Percentiles rank a stretch among this genome's conserved stretches.
Evolutionary conservation across 768 basidiomycete genomes (phyloP).

Genomic region (Lactarius akahatsu): DNA sequence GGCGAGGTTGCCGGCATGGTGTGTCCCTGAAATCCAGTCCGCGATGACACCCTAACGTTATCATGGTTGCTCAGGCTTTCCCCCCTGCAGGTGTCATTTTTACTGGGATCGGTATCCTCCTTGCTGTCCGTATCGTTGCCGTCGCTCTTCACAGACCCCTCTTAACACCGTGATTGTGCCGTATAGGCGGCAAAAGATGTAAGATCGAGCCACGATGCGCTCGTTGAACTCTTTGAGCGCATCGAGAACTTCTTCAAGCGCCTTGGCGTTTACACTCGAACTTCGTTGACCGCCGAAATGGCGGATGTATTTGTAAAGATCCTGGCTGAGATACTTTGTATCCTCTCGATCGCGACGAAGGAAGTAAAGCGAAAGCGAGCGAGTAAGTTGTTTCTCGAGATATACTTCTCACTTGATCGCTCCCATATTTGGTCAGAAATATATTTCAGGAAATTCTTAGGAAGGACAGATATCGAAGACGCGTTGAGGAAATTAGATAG

Average conservation of each 20-base stretch:
- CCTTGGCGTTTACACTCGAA: conserved; percentile 2
- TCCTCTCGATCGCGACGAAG: conserved; percentile 11
- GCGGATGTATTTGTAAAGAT: not conserved
- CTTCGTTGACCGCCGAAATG: not conserved
- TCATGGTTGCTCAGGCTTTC: not conserved
- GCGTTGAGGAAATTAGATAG: not conserved
- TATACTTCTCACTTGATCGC: not conserved
- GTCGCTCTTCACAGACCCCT: no score
- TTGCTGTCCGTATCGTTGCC: not conserved
- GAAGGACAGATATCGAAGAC: conserved; percentile 8
- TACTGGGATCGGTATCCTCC: conserved; percentile 8
- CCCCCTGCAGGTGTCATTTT: not conserved
- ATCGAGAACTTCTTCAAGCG: conserved; percentile 1
- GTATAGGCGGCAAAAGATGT: conserved; percentile 7
- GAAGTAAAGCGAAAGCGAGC: not conserved
- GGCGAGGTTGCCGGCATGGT: not conserved
- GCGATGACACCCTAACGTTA: not conserved
- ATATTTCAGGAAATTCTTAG: conserved; percentile 4
- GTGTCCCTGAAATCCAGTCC: not conserved
- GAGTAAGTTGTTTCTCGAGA: not conserved
- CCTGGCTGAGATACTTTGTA: conserved; percentile 5
- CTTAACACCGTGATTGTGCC: not conserved
- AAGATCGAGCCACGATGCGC: not conserved
- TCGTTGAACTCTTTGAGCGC: conserved; percentile 5
- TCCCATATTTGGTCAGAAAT: not conserved